Evolutionary conservation across 768 basidiomycete genomes (phyloP), one percentile per base, ranked within the genome.

Genomic region (Pholiota microspora): DNA sequence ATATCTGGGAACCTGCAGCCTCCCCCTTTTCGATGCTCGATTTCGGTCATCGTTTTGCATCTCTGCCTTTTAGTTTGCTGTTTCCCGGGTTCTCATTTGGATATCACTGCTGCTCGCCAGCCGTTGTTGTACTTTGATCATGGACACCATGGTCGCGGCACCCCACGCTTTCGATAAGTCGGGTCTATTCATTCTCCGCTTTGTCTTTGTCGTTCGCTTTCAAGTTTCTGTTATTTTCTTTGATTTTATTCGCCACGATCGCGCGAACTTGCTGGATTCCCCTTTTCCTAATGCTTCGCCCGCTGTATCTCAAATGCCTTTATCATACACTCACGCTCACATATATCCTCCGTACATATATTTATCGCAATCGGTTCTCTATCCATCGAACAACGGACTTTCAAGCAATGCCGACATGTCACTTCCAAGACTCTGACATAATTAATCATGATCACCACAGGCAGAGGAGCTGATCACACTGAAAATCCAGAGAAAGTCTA

Each of bases 101-200:
- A 46, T 53, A 48, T 50, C 52, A 47, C 58, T 57, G 58, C 54
- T 56, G 46, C 51, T 34, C 25, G 49, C 45, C 55, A 49, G 59
- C 56, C 48, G 56, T 58, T 62, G 62, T 62, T 62, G 62, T 62
- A 62, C 56, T 62, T 54, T 62, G 51, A 50, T 40, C 44, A 32
- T 23, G 38, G 51, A 54, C 50, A 42, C 52, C 29, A 23, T 27
- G 27, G 46, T 35, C 45, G 29, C 34, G 31, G n/a, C 21, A 21
- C 25, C 21, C 16, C 4, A 16, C 34, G 6, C 32, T 38, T 46
- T 40, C 25, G 45, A 54, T 54, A 34, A 46, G 36, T 45, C 15
- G 51, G 51, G 36, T 51, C 50, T 51, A 51, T 51, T n/a, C 29
- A 40, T 51, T 32, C 38, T 7, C 32, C 40, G 51, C 28, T 18